Base-by-base conservation (phyloP, 306 rosid genomes). In the Argentina anserina region DNA sequence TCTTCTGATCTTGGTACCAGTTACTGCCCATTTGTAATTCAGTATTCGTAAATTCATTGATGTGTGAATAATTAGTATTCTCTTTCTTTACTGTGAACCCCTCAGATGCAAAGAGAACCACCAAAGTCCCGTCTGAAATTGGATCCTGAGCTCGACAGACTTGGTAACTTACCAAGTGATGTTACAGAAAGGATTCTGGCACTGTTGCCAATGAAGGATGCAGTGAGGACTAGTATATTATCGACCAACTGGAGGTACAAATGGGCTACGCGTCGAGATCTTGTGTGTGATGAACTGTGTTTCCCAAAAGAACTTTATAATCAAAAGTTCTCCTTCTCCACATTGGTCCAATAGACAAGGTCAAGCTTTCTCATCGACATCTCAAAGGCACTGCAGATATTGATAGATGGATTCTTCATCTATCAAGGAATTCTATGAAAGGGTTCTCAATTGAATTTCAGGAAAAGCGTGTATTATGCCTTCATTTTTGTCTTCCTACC, bases 231-330 rank as follows among this genome's bases (percentile, higher is more conserved):
- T 33, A 85, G 92, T 65, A 43, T 83, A 65, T 77, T 88, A 49
- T 85, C 88, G 9, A 83, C 85, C 49, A 81, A 79, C 66, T 88
- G 92, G 92, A 88, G 86, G 73, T 88, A 77, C 77, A 83, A 73
- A 75, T 85, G 92, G 90, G 78, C 88, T 3, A 75, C 71, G 0
- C 71, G 83, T 29, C 86, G 86, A 9, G 62, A 61, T 74, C 85
- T 87, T 46, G 86, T 79, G 83, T 83, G 85, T 15, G 86, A 83
- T 64, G 65, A 49, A 20, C 73, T 67, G 60, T 74, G 79, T 26
- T 9, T 75, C 59, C 20, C 83, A 45, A 14, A 6, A 6, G 10
- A 5, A 66, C 80, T 9, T 78, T 59, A 68, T 45, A 84, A 85
- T 65, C 70, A 39, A 74, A 31, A 67, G 25, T 50, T 3, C 58